phyloP scores from a whole-genome alignment of 208 protist species.

The Acanthamoeba sp. region DNA sequence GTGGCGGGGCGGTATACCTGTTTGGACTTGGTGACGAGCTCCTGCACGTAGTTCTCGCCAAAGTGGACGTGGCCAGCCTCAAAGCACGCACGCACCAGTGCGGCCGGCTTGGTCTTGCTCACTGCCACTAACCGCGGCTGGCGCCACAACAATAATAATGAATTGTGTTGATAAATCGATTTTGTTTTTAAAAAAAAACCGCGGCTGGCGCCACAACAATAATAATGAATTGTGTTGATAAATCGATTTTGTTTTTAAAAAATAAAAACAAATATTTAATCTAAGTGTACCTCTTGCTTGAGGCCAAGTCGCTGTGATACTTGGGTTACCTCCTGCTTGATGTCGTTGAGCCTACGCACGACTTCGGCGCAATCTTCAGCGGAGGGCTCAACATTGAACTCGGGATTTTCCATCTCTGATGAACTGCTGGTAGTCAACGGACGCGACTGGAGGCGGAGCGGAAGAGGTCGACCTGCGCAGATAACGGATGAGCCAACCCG shows the following conservation, averaged over 20 bases:
- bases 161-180: too few relatives aligned
- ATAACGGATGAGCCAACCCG: not conserved
- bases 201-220: not conserved
- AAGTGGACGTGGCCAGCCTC: slow-evolving; percentile 91
- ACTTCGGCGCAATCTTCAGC: not conserved
- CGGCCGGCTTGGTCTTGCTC: slow-evolving; percentile 88
- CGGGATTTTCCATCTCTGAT: not conserved
- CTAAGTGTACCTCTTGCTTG: not conserved
- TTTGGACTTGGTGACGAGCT: slow-evolving; percentile 93
- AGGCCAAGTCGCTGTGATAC: not conserved
- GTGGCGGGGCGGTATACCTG: slow-evolving; percentile 69
- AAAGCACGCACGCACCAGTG: slow-evolving; percentile 82
- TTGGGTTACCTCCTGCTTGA: not conserved
- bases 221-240: not conserved
- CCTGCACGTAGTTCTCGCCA: slow-evolving; percentile 98
- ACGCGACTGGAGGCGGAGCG: not conserved
- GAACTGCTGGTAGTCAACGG: not conserved
- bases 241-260: too few relatives aligned
- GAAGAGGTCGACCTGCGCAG: not conserved
- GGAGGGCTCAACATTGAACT: not conserved
- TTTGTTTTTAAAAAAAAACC: too few relatives aligned
- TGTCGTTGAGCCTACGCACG: not conserved
- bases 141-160: not conserved
- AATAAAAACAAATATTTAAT: too few relatives aligned
- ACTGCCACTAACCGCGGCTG: slow-evolving; percentile 87